Conservation (phyloP, 202 grass and related monocot species). For the Schoenoplectus triqueter region DNA sequence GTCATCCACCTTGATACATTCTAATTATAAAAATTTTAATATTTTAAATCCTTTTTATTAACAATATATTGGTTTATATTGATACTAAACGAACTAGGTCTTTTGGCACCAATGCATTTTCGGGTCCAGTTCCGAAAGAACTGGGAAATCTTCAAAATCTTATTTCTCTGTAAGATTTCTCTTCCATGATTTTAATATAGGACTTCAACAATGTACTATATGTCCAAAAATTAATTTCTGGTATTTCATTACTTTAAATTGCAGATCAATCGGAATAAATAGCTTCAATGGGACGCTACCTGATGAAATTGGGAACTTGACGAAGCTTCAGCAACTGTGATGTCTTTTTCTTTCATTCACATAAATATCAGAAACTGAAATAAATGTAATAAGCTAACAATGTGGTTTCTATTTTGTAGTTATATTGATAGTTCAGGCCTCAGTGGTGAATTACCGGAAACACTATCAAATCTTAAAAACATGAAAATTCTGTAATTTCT, state of each 20-base stretch:
- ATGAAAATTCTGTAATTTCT: constrained; percentile 46
- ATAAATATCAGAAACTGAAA: neutral
- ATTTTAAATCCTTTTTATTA: neutral
- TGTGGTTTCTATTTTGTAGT: constrained; percentile 33
- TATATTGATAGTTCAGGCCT: constrained; percentile 64
- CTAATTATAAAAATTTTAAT: neutral
- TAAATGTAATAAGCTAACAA: constrained; percentile 9
- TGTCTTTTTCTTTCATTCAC: constrained; percentile 13
- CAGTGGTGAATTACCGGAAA: constrained; percentile 57
- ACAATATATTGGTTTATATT: constrained; percentile 17
- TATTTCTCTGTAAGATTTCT: constrained; percentile 56
- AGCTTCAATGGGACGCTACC: constrained; percentile 77
- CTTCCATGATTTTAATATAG: constrained; percentile 7
- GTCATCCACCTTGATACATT: constrained; percentile 23
- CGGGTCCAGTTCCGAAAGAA: constrained; percentile 76
- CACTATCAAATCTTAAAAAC: constrained; percentile 54
- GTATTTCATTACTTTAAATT: constrained; percentile 12
- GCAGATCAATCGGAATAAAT: constrained; percentile 58
- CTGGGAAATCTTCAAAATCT: constrained; percentile 71
- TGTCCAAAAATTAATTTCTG: neutral
- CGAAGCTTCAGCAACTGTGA: constrained; percentile 63
- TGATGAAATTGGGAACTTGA: constrained; percentile 60
- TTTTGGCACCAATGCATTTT: constrained; percentile 65
- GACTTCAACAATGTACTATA: neutral
- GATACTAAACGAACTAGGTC: constrained; percentile 42